phyloP scores from a whole-genome alignment of 2,329 filamentous ascomycete genomes.

The Ceratocystis smalleyi region DNA sequence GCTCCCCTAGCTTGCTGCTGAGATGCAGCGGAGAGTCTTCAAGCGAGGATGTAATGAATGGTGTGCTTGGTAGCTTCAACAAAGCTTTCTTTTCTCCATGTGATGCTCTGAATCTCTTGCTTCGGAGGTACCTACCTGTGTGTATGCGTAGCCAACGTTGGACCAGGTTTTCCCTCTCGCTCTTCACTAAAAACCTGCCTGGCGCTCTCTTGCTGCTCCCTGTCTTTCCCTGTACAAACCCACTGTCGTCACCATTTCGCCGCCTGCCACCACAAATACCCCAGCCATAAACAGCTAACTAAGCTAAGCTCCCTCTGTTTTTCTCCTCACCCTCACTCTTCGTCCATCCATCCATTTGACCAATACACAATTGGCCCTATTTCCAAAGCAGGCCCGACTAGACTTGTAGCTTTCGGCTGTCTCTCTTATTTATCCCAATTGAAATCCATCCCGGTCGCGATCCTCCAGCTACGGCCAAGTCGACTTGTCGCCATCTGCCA shows the following conservation, averaged over 20 bases:
- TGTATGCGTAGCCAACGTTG: too few relatives aligned
- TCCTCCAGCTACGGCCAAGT: too few relatives aligned
- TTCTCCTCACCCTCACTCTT: not conserved
- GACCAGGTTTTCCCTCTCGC: not conserved
- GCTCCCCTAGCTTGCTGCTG: not conserved
- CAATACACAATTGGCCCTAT: not conserved
- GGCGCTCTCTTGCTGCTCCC: not conserved
- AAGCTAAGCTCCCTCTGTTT: not conserved
- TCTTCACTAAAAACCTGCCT: not conserved
- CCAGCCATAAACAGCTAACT: not conserved
- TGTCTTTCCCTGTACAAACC: not conserved
- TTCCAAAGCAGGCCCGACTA: too few relatives aligned
- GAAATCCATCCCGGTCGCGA: too few relatives aligned
- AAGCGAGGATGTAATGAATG: not conserved
- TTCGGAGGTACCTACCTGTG: too few relatives aligned
- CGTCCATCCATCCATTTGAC: not conserved
- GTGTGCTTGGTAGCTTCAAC: not conserved
- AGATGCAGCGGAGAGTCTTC: not conserved
- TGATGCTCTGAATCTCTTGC: not conserved
- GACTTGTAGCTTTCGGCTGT: too few relatives aligned
- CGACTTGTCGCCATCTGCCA: too few relatives aligned
- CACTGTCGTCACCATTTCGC: constrained; percentile 14
- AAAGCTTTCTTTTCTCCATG: not conserved
- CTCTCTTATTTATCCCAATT: too few relatives aligned
- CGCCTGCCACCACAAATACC: constrained; percentile 7